Evolutionary conservation across 2,329 filamentous ascomycete genomes (phyloP).

Genomic region (Metarhizium sp.): DNA sequence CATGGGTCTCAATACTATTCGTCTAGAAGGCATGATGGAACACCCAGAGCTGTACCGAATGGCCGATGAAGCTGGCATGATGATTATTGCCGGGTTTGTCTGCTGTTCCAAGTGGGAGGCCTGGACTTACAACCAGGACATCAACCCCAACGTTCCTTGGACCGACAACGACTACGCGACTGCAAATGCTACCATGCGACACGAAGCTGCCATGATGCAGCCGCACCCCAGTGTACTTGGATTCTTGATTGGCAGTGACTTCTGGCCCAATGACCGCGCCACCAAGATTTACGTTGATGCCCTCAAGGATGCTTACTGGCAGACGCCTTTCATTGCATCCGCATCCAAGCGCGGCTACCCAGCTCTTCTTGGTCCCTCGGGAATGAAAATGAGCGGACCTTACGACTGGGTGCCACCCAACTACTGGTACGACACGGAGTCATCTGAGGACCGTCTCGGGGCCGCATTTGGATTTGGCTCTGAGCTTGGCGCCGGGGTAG

Average conservation of each 20-base stretch:
- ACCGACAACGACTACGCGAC: conserved; percentile 42
- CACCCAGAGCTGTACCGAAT: conserved; percentile 51
- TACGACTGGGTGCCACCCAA: conserved; percentile 59
- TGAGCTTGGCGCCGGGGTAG: conserved; percentile 52
- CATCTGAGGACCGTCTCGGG: conserved; percentile 31
- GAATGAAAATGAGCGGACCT: conserved; percentile 58
- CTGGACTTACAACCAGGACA: conserved; percentile 50
- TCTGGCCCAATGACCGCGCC: conserved; percentile 50
- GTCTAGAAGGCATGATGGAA: conserved; percentile 56
- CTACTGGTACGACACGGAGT: conserved; percentile 47
- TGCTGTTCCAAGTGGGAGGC: conserved; percentile 62
- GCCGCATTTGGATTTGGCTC: conserved; percentile 55
- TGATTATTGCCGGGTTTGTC: conserved; percentile 56
- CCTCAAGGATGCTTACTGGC: conserved; percentile 42
- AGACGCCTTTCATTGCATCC: conserved; percentile 46
- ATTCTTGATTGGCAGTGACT: conserved; percentile 54
- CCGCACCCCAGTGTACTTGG: conserved; percentile 48
- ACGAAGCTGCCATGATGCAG: conserved; percentile 52
- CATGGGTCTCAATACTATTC: conserved; percentile 53
- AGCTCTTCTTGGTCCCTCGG: conserved; percentile 39
- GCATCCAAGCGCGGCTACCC: conserved; percentile 47
- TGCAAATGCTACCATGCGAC: conserved; percentile 44
- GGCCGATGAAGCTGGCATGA: conserved; percentile 48
- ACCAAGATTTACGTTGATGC: conserved; percentile 42
- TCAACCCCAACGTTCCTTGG: conserved; percentile 34